Conservation (phyloP, 1,284 basidiomycete species). For the Heliocybe sulcata region DNA sequence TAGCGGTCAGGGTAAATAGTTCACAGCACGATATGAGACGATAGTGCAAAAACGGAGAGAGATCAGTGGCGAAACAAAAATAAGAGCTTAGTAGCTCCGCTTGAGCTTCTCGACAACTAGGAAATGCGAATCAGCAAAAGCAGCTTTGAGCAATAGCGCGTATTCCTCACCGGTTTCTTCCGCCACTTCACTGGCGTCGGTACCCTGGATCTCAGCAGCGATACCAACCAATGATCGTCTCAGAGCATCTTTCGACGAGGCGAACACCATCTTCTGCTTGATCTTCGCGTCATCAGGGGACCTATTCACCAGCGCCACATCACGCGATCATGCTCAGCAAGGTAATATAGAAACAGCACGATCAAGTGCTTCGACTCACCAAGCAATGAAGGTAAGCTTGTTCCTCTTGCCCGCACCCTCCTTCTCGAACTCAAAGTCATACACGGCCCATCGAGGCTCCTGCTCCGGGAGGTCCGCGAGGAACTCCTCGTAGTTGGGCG, state of each 20-base stretch:
- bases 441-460: constrained; percentile 87
- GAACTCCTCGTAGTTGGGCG: constrained; percentile 70
- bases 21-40: not conserved
- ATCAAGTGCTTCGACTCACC: constrained; percentile 40
- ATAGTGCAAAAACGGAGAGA: not conserved
- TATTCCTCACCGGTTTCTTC: constrained; percentile 63
- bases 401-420: constrained; percentile 80
- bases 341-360: not conserved
- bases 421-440: constrained; percentile 86
- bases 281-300: constrained; percentile 84
- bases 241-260: constrained; percentile 88
- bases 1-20: not conserved
- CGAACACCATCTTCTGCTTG: constrained; percentile 93
- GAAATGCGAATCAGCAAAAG: not conserved
- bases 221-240: constrained; percentile 69
- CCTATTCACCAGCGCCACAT: constrained; percentile 37
- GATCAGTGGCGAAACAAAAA: not conserved
- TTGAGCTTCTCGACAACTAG: not conserved
- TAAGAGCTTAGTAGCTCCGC: not conserved
- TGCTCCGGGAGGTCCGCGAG: constrained; percentile 65
- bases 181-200: constrained; percentile 74
- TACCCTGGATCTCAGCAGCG: constrained; percentile 82
- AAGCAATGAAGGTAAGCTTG: constrained; percentile 86
- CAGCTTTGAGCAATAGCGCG: not conserved
- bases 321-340: not conserved